Base-by-base conservation (phyloP, 2,329 filamentous ascomycete species). In the Calonectria montana region DNA sequence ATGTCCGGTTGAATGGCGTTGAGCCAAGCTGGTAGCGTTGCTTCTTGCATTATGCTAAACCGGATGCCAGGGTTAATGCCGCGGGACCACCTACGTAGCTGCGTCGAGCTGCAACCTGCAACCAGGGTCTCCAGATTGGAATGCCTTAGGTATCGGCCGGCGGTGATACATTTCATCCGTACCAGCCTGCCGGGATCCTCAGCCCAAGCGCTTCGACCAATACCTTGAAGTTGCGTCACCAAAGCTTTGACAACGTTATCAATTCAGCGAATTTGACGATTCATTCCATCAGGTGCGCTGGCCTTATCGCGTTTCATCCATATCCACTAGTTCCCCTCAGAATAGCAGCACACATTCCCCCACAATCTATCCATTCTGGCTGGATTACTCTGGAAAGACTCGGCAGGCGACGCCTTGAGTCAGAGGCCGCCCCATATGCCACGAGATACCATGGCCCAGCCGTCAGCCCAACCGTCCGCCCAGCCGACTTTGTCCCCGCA, bases 401-500 rank as follows among this genome's bases (percentile, higher is more conserved):
- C 83, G 71, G 79, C 79, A 71, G 76, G 82, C 81, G 83, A 83
- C 80, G 82, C 82, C 80, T 81, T 81, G 75, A 75, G 74, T 68
- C 72, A 74, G 74, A 77, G 75, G 70, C 39, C 53, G 53, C 76
- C 77, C 59, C 74, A 80, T 71, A 74, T 75, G 74, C 79, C 79
- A 74, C 77, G 70, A 59, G 80, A 82, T 77, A 87, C 80, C 75
- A 90, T 89, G 88, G 83, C 84, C 53, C 82, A 85, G 71, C 83
- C 85, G 47, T 82, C 85, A n/a, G 69, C 79, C 13, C 82, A 85
- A 71, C 83, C 85, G 47, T 82, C 85, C 18, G 69, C 79, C 13
- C 81, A 82, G 69, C 91, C 91, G 65, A 82, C 79, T 35, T 85
- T 95, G 73, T 93, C 90, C 71, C 93, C 92, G 53, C 92, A 94